phyloP scores from a whole-genome alignment of 371 early-diverging fungal genomes.

The Synchytrium microbalum region DNA sequence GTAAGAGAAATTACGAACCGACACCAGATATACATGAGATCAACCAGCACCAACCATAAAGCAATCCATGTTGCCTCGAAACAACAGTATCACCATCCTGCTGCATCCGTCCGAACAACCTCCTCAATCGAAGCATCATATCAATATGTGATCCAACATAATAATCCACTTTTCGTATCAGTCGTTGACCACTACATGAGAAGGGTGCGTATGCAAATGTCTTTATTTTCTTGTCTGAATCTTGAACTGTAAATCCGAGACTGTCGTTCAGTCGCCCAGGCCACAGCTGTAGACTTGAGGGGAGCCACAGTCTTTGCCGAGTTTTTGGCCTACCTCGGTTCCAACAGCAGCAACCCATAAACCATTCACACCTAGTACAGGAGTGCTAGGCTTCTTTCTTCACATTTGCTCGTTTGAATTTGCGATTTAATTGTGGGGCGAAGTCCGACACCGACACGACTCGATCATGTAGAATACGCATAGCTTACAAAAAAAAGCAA shows the following conservation, averaged over 20 bases:
- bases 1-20: slow-evolving; percentile 2
- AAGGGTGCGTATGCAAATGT: slow-evolving; percentile 81
- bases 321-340: slow-evolving; percentile 59
- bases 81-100: slow-evolving; percentile 9
- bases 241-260: slow-evolving; percentile 71
- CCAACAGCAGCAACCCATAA: slow-evolving; percentile 86
- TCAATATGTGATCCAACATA: slow-evolving; percentile 68
- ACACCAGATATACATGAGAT: neutral
- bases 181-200: slow-evolving; percentile 78
- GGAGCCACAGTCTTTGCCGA: slow-evolving; percentile 83
- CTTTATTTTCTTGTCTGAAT: slow-evolving; percentile 73
- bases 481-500: slow-evolving; percentile 39
- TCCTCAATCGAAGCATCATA: slow-evolving; percentile 44
- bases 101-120: no score
- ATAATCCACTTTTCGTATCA: slow-evolving; percentile 84
- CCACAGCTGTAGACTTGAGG: slow-evolving; percentile 62
- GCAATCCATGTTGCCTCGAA: slow-evolving; percentile 23
- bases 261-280: slow-evolving; percentile 68
- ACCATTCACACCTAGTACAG: slow-evolving; percentile 77
- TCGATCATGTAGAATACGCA: slow-evolving; percentile 93
- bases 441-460: slow-evolving; percentile 94
- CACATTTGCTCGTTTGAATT: slow-evolving; percentile 73
- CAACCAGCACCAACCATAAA: slow-evolving; percentile 19
- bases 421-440: slow-evolving; percentile 91
- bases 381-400: slow-evolving; percentile 91